Evolutionary conservation across 2,329 filamentous ascomycete genomes (phyloP).

Genomic region (Chaetomium sp.): DNA sequence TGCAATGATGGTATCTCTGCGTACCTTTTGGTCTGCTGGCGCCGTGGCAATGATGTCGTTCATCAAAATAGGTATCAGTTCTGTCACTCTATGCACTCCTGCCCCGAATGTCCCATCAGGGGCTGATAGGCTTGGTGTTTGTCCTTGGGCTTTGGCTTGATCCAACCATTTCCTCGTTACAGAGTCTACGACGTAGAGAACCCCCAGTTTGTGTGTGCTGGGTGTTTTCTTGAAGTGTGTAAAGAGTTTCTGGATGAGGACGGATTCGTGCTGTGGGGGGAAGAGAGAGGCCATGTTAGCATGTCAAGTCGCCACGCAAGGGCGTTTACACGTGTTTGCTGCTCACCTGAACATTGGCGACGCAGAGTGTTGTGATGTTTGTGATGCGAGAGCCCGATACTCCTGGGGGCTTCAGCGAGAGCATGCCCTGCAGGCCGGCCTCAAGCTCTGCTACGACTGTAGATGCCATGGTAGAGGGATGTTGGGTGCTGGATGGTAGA

Average conservation of each 20-base stretch:
- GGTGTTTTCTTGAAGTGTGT: constrained; percentile 95
- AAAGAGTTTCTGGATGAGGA: constrained; percentile 92
- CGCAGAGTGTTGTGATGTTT: constrained; percentile 79
- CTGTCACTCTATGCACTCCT: constrained; percentile 92
- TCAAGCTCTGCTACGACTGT: constrained; percentile 88
- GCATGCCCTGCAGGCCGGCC: constrained; percentile 83
- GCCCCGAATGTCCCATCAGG: constrained; percentile 90
- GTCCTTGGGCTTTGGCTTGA: constrained; percentile 79
- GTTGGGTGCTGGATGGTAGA: neutral
- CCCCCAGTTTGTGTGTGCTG: constrained; percentile 92
- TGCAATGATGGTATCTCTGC: constrained; percentile 35
- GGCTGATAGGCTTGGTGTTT: constrained; percentile 66
- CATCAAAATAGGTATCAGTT: constrained; percentile 89
- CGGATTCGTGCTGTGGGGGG: constrained; percentile 65
- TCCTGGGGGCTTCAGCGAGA: constrained; percentile 83
- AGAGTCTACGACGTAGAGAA: constrained; percentile 99
- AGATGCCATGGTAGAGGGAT: constrained; percentile 50
- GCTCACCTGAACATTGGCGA: constrained; percentile 82
- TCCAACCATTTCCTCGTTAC: constrained; percentile 99
- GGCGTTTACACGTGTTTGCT: constrained; percentile 11
- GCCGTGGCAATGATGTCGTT: constrained; percentile 86
- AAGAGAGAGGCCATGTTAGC: constrained; percentile 19
- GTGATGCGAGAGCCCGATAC: constrained; percentile 90
- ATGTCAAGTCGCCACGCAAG: constrained; percentile 17
- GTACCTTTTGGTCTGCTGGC: constrained; percentile 95